Percentiles rank a stretch among this genome's conserved stretches.
phyloP scores from a whole-genome alignment of 2,329 filamentous ascomycete genomes.

The Apiospora saccharicola region DNA sequence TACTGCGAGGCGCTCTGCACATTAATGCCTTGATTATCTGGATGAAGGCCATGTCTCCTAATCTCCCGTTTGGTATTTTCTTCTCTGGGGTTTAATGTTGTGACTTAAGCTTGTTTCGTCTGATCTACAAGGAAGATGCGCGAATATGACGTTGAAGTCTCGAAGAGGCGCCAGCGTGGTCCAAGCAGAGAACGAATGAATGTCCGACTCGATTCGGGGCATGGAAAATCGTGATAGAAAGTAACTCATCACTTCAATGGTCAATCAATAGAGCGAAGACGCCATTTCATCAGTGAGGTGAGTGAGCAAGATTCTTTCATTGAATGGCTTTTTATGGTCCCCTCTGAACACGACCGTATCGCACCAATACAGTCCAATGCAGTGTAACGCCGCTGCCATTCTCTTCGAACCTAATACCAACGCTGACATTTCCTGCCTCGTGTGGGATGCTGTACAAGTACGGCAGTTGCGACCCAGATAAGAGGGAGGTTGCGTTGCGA shows the following conservation, averaged over 20 bases:
- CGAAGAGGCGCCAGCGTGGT: not conserved
- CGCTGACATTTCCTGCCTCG: not conserved
- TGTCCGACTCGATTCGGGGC: not conserved
- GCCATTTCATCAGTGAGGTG: not conserved
- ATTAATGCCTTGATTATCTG: not conserved
- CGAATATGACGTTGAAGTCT: not conserved
- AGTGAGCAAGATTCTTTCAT: not conserved
- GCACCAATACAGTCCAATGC: not conserved
- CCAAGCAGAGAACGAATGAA: not conserved
- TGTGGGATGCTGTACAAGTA: not conserved
- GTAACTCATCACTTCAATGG: not conserved
- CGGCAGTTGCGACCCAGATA: not conserved
- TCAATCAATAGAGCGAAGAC: not conserved
- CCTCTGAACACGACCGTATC: not conserved
- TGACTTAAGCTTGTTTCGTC: not conserved
- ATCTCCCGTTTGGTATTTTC: not conserved
- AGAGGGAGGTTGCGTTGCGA: not conserved
- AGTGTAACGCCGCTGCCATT: not conserved
- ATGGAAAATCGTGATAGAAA: not conserved
- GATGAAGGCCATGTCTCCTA: not conserved
- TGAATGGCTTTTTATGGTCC: not conserved
- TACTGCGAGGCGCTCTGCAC: not conserved
- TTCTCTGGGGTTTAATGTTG: not conserved
- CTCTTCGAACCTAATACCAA: not conserved
- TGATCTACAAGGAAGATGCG: not conserved